phyloP scores from a whole-genome alignment of 495 filamentous ascomycete genomes.

The Daldinia bambusicola region DNA sequence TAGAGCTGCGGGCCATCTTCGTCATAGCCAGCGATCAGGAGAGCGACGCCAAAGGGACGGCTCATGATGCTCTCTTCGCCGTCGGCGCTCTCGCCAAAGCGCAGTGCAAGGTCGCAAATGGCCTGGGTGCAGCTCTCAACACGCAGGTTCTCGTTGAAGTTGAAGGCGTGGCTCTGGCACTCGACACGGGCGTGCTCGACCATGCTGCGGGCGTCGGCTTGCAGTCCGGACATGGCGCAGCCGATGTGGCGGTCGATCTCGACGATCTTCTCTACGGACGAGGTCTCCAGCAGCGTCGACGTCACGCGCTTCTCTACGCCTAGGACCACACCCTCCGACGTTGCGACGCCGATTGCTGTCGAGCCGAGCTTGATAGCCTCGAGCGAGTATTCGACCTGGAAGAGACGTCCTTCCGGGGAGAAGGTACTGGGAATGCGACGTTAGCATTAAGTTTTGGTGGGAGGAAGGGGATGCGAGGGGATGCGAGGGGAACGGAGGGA shows the following conservation, averaged over 20 bases:
- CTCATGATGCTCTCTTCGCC: constrained; percentile 99
- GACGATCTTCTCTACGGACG: constrained; percentile 98
- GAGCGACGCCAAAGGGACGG: constrained; percentile 93
- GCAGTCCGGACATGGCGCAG: constrained; percentile 96
- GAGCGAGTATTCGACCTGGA: constrained; percentile 99
- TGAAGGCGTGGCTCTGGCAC: constrained; percentile 93
- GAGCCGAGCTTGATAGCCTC: constrained; percentile 99
- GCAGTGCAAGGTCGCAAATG: constrained; percentile 94
- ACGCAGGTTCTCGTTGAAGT: constrained; percentile 92
- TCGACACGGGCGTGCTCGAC: constrained; percentile 98
- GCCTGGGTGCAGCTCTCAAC: constrained; percentile 99
- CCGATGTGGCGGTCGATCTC: constrained; percentile 99
- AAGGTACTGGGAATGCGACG: constrained; percentile 78
- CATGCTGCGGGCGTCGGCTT: constrained; percentile 95
- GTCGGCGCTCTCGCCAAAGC: constrained; percentile 97
- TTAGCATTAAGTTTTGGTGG: constrained; percentile 30
- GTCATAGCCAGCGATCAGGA: constrained; percentile 96
- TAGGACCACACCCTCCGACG: constrained; percentile 89
- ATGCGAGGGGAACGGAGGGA: constrained; percentile 8
- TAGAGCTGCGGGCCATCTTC: constrained; percentile 98
- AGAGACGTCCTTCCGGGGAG: constrained; percentile 98
- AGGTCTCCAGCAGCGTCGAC: constrained; percentile 94
- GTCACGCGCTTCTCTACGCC: constrained; percentile 99
- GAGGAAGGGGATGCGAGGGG: constrained; percentile 3
- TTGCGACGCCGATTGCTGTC: constrained; percentile 97